Evolutionary conservation across 2,329 filamentous ascomycete genomes (phyloP).

Genomic region (Aspergillus awamori): DNA sequence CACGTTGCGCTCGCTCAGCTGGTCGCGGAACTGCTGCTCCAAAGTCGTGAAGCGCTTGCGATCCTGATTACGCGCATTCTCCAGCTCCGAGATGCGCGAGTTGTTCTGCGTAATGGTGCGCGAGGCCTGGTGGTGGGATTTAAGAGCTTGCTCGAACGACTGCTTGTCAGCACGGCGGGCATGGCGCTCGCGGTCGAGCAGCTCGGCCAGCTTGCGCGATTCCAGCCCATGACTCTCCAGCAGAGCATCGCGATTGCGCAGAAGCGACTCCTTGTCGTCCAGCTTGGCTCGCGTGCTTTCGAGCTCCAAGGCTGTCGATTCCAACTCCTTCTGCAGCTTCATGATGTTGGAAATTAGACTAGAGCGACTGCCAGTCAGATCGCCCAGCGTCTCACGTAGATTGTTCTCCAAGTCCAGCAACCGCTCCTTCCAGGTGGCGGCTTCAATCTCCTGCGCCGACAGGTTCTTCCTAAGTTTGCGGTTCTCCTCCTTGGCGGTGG

Average conservation of each 20-base stretch:
- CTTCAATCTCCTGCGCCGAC: conserved; percentile 82
- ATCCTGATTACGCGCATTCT: conserved; percentile 75
- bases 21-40: conserved; percentile 81
- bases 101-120: conserved; percentile 85
- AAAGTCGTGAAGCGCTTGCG: conserved; percentile 74
- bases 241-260: conserved; percentile 84
- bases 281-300: conserved; percentile 75
- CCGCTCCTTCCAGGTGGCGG: conserved; percentile 86
- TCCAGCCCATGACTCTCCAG: conserved; percentile 89
- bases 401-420: conserved; percentile 88
- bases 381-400: conserved; percentile 81
- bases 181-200: conserved; percentile 88
- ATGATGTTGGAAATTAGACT: conserved; percentile 84
- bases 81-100: conserved; percentile 80
- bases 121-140: conserved; percentile 83
- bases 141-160: conserved; percentile 84
- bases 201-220: conserved; percentile 77
- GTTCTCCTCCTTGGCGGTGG: conserved; percentile 81
- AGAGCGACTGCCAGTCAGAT: conserved; percentile 81
- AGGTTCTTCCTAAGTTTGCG: conserved; percentile 80
- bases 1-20: conserved; percentile 86
- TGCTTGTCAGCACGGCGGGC: conserved; percentile 83
- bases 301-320: conserved; percentile 79
- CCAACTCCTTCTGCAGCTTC: conserved; percentile 84
- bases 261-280: conserved; percentile 85